These are phyloP conservation scores for Gnomoniopsis smithogilvyi DNA, from an alignment of 2,329 filamentous ascomycete species.

Conservation along the genomic window DNA sequence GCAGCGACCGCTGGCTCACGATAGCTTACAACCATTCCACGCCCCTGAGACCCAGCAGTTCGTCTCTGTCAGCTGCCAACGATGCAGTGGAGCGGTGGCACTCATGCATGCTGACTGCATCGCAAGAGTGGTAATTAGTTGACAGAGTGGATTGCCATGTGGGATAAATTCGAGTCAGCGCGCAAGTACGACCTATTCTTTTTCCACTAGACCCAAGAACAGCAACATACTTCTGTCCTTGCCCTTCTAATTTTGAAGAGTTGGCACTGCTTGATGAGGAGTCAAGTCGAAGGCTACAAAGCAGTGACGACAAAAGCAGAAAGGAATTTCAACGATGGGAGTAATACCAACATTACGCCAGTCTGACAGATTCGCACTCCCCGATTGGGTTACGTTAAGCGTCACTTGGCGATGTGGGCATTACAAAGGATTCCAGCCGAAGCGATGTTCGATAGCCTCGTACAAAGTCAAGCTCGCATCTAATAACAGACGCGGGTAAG, in stretches of 20 bases:
- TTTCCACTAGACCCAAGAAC: no score
- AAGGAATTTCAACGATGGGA: neutral
- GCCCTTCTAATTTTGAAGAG: no score
- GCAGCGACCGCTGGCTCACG: neutral
- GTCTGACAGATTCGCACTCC: neutral
- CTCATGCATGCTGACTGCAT: neutral
- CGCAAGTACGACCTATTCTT: no score
- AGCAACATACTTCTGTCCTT: no score
- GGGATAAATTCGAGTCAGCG: no score
- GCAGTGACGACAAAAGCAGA: neutral
- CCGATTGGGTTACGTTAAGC: neutral
- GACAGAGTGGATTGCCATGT: no score
- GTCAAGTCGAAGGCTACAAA: no score
- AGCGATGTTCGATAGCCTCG: neutral
- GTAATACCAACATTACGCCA: neutral
- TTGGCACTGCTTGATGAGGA: no score
- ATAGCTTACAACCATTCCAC: neutral
- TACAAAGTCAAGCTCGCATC: neutral
- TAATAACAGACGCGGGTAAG: neutral
- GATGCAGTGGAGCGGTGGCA: neutral
- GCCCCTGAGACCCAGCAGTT: neutral
- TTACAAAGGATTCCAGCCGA: neutral
- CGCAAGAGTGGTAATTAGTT: neutral
- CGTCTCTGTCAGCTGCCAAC: neutral
- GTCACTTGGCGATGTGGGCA: neutral